A percentile compares a stretch with the other conserved stretches of the same genome.
Conservation (phyloP, 116 monocot genomes). For the Posidonia oceanica region DNA sequence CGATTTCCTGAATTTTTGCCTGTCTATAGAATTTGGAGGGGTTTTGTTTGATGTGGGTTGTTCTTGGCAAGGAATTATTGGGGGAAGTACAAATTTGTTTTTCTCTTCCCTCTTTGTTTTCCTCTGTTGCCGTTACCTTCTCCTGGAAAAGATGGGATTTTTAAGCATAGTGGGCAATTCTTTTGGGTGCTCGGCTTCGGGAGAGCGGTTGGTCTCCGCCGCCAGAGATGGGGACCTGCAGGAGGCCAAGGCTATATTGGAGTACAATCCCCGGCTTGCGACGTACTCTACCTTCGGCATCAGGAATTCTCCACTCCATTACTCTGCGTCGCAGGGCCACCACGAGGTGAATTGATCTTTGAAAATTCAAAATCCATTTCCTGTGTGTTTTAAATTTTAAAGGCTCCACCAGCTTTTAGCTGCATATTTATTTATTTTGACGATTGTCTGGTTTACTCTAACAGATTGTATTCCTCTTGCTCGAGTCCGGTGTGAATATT, state of each 20-base stretch:
- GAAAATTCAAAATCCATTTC: neutral
- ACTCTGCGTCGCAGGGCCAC: constrained; percentile 81
- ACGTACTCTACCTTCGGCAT: constrained; percentile 90
- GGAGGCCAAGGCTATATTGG: constrained; percentile 82
- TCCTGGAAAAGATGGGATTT: constrained; percentile 42
- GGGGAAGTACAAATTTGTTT: neutral
- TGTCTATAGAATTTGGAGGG: neutral
- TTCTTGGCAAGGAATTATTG: neutral
- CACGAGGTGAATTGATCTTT: constrained; percentile 50
- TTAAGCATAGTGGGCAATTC: constrained; percentile 85
- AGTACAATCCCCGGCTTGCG: constrained; percentile 85
- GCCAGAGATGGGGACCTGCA: constrained; percentile 91
- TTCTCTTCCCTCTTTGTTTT: neutral
- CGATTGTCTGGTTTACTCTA: neutral
- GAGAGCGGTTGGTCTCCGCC: constrained; percentile 90
- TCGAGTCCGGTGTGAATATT: constrained; percentile 89
- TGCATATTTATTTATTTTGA: too few relatives aligned
- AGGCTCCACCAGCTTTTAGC: too few relatives aligned
- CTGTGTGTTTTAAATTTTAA: too few relatives aligned
- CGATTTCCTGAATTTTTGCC: neutral
- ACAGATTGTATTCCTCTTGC: constrained; percentile 83
- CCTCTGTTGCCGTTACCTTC: neutral
- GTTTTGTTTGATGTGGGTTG: neutral
- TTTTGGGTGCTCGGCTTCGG: constrained; percentile 95
- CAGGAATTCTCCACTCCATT: constrained; percentile 90